A percentile compares a stretch with the other conserved stretches of the same genome.
Conservation (phyloP, 805 yeast species). For the Pichia deserticola region DNA sequence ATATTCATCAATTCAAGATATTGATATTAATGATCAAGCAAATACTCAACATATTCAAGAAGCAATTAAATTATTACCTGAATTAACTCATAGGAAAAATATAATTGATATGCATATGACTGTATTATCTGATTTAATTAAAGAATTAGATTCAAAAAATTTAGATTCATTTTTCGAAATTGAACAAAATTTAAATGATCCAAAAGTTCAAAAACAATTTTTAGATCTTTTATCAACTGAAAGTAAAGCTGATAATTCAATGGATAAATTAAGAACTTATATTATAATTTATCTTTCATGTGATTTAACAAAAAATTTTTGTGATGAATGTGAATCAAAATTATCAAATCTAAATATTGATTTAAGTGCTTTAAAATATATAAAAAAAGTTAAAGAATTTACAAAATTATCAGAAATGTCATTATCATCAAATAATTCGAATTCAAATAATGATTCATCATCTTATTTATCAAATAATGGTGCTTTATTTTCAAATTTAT, state of each 20-base stretch:
- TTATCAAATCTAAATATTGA: constrained; percentile 53
- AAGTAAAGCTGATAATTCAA: constrained; percentile 47
- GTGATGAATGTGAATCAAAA: constrained; percentile 53
- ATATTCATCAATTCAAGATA: constrained; percentile 65
- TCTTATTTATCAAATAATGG: constrained; percentile 24
- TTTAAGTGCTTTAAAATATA: constrained; percentile 58
- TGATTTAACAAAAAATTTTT: constrained; percentile 41
- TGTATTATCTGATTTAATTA: constrained; percentile 75
- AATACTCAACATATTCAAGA: constrained; percentile 68
- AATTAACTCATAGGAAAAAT: constrained; percentile 77
- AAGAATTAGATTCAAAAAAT: constrained; percentile 77
- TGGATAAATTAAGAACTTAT: constrained; percentile 84
- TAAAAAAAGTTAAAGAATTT: constrained; percentile 74
- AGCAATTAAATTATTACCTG: constrained; percentile 90
- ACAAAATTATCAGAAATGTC: constrained; percentile 42
- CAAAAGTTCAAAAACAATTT: constrained; percentile 51
- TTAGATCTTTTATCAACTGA: constrained; percentile 44
- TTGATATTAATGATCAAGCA: constrained; percentile 49
- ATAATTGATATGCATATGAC: constrained; percentile 96
- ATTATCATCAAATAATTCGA: constrained; percentile 22
- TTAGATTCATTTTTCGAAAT: constrained; percentile 90
- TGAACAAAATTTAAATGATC: constrained; percentile 72
- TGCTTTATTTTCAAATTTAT: constrained; percentile 64
- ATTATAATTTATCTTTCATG: constrained; percentile 63
- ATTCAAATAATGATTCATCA: constrained; percentile 21